Base-by-base conservation (phyloP, 768 basidiomycete genomes). In the Mycena venus region DNA sequence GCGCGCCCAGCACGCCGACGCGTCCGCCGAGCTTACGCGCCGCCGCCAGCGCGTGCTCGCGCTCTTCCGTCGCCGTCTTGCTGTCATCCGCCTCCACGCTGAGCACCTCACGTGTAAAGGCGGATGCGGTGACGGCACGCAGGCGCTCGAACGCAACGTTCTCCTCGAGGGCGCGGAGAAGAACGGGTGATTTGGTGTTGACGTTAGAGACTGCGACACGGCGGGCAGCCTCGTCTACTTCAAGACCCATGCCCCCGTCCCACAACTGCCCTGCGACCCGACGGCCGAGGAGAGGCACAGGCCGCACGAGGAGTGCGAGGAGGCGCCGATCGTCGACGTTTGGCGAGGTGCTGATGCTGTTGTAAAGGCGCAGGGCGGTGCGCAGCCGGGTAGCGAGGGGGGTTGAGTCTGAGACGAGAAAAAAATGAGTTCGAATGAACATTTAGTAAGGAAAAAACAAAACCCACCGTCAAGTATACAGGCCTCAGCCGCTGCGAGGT, bases 21-120 rank as follows among this genome's bases (percentile, higher is more conserved):
- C 81, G 78, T 1, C 93, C 94, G 3, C 93, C 93, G 8, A 95
- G 87, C 66, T 91, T 90, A 56, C 86, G 86, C 25, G 92, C 92
- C 29, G 90, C 90, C 9, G 89, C 88, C 44, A 94, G 80, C 0
- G 91, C 91, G 36, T 82, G 83, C 64, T 83, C 80, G 80, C 88
- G 86, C 74, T 82, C 79, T n/a, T 85, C 81, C 34, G 36, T 23
- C 2, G 32, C n/a, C 3, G 40, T 14, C 2, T 53, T n/a, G n/a
- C 4, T 17, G n/a, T n/a, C 53, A 25, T 42, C 23, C 23, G n/a
- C 14, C 10, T 67, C 51, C 4, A 5, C 34, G n/a, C 1, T 25
- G 19, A 78, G 78, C 68, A 87, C 86, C 19, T 80, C 78, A 8
- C 80, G 78, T 6, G 93, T 86, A 79, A 95, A 95, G 61, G 93